phyloP scores from a whole-genome alignment of 2,329 filamentous ascomycete species.

The Sphaerulina vaccinii region DNA sequence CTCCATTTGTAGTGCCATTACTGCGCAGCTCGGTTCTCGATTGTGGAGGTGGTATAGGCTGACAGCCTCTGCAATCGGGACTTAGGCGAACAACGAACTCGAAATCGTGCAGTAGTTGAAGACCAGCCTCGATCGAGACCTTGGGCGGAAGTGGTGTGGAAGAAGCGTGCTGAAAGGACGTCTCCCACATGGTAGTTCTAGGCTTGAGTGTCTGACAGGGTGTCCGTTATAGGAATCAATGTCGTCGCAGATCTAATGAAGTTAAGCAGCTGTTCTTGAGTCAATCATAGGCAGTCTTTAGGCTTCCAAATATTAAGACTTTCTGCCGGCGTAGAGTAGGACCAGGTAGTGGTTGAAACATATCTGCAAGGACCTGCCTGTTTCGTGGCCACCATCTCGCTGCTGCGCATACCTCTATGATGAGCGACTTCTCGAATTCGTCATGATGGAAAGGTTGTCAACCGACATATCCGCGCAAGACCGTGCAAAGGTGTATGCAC shows the following conservation, averaged over 20 bases:
- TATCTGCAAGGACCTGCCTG: background rate
- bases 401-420: too few relatives aligned
- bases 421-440: background rate
- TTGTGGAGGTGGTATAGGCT: conserved; percentile 26
- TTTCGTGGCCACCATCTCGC: background rate
- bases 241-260: background rate
- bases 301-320: background rate
- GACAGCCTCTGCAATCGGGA: conserved; percentile 36
- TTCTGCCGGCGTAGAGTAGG: background rate
- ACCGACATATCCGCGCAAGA: background rate
- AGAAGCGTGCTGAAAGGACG: conserved; percentile 35
- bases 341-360: background rate
- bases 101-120: conserved; percentile 37
- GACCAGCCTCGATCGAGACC: conserved; percentile 27
- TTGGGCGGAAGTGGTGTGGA: conserved; percentile 30
- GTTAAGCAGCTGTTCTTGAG: background rate
- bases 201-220: background rate
- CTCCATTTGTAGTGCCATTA: conserved; percentile 14
- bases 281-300: background rate
- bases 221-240: background rate
- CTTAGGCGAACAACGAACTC: conserved; percentile 34
- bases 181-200: conserved; percentile 34
- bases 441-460: background rate
- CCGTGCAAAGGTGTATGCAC: background rate
- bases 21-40: background rate